Conservation (phyloP, 2,329 filamentous ascomycete genomes). For the Colletotrichum sp. region DNA sequence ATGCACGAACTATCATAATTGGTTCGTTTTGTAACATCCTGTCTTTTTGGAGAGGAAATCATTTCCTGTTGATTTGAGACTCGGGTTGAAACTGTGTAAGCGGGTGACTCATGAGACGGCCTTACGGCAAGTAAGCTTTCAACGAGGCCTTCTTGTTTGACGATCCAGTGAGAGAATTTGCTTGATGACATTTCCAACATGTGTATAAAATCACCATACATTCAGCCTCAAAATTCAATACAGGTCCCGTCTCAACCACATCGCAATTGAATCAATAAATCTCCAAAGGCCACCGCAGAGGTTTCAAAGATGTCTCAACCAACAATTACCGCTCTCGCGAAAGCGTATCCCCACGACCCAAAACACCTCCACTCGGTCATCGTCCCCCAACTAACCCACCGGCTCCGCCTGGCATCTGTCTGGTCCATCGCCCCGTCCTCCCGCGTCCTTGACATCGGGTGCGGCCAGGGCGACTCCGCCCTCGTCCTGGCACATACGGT, state of each 20-base stretch:
- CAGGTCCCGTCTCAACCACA: neutral
- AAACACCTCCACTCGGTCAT: neutral
- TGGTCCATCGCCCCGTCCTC: conserved; percentile 14
- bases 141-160: neutral
- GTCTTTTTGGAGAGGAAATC: neutral
- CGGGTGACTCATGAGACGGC: neutral
- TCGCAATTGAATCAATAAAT: neutral
- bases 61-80: neutral
- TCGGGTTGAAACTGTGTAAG: neutral
- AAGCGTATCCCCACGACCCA: conserved; percentile 6
- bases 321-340: neutral
- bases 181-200: neutral
- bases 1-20: neutral
- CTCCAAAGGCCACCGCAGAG: neutral
- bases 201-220: neutral
- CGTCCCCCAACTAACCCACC: conserved; percentile 16
- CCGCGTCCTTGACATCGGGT: conserved; percentile 20
- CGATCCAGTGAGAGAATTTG: neutral
- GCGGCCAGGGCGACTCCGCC: conserved; percentile 20
- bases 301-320: neutral
- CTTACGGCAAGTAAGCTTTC: neutral
- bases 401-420: conserved; percentile 9
- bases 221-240: neutral
- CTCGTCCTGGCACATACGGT: conserved; percentile 14
- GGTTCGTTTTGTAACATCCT: neutral